Conservation (phyloP, 495 filamentous ascomycete species). For the Neurospora sp. region DNA sequence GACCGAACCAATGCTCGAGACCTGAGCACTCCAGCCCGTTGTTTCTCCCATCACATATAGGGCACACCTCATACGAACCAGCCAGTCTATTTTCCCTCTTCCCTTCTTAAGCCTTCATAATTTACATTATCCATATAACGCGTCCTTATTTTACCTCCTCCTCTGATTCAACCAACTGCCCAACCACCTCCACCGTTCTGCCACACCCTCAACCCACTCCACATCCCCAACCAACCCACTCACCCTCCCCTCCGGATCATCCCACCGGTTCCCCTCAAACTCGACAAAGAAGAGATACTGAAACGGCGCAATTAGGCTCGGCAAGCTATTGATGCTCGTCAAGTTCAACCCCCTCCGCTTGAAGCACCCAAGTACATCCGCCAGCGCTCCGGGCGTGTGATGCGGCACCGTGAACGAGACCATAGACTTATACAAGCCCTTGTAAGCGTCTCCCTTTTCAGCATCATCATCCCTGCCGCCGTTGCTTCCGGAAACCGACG, state of each 20-base stretch:
- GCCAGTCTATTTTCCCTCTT: neutral
- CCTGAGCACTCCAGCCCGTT: neutral
- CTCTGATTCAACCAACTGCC: slow-evolving; percentile 44
- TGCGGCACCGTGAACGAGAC: slow-evolving; percentile 77
- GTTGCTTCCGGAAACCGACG: neutral
- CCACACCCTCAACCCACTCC: slow-evolving; percentile 27
- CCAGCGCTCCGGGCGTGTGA: slow-evolving; percentile 65
- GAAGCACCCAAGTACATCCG: slow-evolving; percentile 71
- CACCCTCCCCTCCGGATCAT: slow-evolving; percentile 42
- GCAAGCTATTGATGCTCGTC: slow-evolving; percentile 81
- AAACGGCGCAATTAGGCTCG: slow-evolving; percentile 66
- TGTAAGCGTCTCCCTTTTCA: slow-evolving; percentile 5
- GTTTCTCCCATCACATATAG: neutral
- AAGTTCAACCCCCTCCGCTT: slow-evolving; percentile 62
- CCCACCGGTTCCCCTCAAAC: slow-evolving; percentile 51
- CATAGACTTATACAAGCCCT: slow-evolving; percentile 51
- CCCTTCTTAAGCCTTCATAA: neutral
- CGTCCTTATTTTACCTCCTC: neutral
- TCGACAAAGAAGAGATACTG: slow-evolving; percentile 95
- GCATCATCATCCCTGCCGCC: neutral
- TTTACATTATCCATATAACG: neutral
- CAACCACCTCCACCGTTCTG: slow-evolving; percentile 40
- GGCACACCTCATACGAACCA: neutral
- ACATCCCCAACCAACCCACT: slow-evolving; percentile 37
- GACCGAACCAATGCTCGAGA: neutral